Base-by-base conservation (phyloP, 164 flowering plant species). In the Sextonia rubra region DNA sequence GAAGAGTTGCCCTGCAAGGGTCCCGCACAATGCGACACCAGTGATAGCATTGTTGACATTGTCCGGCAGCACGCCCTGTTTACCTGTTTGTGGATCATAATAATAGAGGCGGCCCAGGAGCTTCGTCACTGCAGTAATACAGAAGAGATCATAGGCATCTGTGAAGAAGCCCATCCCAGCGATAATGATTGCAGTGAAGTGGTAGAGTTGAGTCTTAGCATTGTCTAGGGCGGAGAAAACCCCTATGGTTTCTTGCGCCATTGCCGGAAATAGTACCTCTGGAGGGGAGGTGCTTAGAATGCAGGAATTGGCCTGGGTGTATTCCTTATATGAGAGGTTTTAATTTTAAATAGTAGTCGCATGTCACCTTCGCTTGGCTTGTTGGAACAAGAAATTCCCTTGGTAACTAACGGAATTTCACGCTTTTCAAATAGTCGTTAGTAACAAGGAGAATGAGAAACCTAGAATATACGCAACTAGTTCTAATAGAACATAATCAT, bases 91-190 rank as follows among this genome's bases (percentile, higher is more conserved):
- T 0, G 82, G 80, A 25, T 81, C 79, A 61, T n/a, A 75, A 80
- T 80, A 88, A 49, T 86, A 88, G 9, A 88, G 72, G 15, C 91
- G 89, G 74, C 71, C 89, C 3, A 86, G 25, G 22, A 88, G 85
- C 55, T 86, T 86, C 0, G 88, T 74, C 49, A 88, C 78, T 29
- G 86, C 74, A 62, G 89, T 69, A 77, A 88, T 86, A 78, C 87
- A 86, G 58, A 88, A 88, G 15, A 88, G 86, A 29, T 88, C 89
- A 60, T 87, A 87, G 8, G 91, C 91, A 29, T 88, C 91, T 47
- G 91, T 87, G 83, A 87, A 87, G 77, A 87, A 87, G 27, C 91
- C 89, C 87, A 86, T 86, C 0, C 91, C 86, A 61, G 89, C 86
- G 26, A 86, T 86, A 26, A 84, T 75, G 14, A 52, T 52, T 15